phyloP scores from a whole-genome alignment of 2,329 filamentous ascomycete species.

The Stromatinia cepivora region DNA sequence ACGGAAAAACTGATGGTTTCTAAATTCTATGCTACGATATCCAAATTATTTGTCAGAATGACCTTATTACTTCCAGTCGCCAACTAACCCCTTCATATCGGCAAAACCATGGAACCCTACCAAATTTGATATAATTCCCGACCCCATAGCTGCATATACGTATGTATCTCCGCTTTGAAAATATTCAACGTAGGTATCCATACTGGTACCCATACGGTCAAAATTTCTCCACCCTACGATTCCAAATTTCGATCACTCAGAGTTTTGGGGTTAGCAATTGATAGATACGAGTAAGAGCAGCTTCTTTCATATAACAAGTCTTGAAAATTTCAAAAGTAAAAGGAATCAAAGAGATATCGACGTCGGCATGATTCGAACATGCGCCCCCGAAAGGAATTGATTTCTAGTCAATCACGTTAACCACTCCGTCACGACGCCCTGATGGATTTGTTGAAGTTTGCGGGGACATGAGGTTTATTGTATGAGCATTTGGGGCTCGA shows the following conservation, averaged over 20 bases:
- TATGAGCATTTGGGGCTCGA: not conserved
- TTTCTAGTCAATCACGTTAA: constrained; percentile 16
- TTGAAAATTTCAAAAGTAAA: not conserved
- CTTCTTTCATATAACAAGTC: not conserved
- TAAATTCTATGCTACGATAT: no score
- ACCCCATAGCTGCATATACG: not conserved
- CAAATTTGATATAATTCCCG: not conserved
- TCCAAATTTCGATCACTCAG: not conserved
- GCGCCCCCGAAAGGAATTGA: constrained; percentile 12
- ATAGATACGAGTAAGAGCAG: not conserved
- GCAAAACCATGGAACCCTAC: not conserved
- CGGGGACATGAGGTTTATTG: rapidly evolving
- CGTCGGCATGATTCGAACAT: constrained; percentile 13
- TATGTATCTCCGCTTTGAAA: not conserved
- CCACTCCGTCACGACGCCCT: constrained; percentile 12
- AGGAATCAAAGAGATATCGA: not conserved
- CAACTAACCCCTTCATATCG: not conserved
- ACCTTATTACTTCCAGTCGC: no score
- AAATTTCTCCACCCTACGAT: not conserved
- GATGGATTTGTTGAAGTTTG: not conserved
- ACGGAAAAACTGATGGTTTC: no score
- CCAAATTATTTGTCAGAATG: no score
- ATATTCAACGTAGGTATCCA: not conserved
- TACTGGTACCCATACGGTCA: not conserved
- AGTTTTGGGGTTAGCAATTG: not conserved